Base-by-base conservation (phyloP, 208 protist species). In the Trypanosoma theileri region DNA sequence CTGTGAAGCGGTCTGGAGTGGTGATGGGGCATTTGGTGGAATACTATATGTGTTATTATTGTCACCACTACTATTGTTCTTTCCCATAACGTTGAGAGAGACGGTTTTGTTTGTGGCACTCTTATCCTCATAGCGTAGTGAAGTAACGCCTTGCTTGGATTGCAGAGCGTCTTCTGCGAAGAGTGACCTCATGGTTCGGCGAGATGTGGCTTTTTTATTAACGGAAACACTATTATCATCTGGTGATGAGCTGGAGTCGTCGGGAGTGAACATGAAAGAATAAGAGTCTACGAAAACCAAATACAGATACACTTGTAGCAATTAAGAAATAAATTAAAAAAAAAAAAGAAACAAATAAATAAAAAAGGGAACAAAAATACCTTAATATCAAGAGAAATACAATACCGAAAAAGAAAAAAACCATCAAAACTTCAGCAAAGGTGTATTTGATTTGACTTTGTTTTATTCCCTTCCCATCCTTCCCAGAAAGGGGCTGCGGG, bases 1-100 rank as follows among this genome's bases (percentile, higher is more conserved):
- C 42, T 88, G 81, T 51, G 70, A n/a, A 3, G 75, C 81, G 17
- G 80, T 87, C 51, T 71, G 75, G 17, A 83, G 52, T n/a, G 68
- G 69, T 24, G 69, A 75, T 40, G 64, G 51, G 46, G 48, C 58
- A 46, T 51, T 56, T 21, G 57, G 24, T 45, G 21, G 45, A 7
- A 50, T 13, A 22, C 50, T 17, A 11, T 41, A 26, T n/a, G 55
- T 41, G 12, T 22, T 41, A 14, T 66, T 54, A 35, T 6, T 6
- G 28, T 58, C 16, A 22, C 61, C 54, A n/a, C 50, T 17, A 11
- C 24, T 45, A 31, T 54, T 41, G 12, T 22, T 24, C 7, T 66
- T 54, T 24, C 44, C 66, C 57, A 63, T 63, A 17, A 68, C 40
- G 12, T 48, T 66, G 4, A 35, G 35, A 41, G 63, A 57, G 4